phyloP scores from a whole-genome alignment of 352 stramenopile genomes.

The Pythium diclinum region DNA sequence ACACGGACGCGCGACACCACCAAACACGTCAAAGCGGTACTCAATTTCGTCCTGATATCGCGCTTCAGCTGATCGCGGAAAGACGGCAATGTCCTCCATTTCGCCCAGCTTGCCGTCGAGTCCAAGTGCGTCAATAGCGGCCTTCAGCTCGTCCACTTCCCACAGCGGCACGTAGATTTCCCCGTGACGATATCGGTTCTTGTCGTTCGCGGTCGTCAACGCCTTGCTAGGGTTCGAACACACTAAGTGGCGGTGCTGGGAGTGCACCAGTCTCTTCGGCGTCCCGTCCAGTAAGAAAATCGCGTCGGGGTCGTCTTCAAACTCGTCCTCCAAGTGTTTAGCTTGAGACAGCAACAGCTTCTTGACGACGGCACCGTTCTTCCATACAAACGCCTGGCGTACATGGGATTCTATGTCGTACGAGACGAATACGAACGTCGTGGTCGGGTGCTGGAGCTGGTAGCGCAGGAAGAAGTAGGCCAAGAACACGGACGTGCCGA shows the following conservation, averaged over 20 bases:
- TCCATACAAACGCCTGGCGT: background rate
- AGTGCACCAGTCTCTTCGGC: background rate
- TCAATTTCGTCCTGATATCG: background rate
- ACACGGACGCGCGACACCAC: background rate
- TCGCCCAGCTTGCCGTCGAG: background rate
- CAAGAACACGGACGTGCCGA: background rate
- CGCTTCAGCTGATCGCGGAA: background rate
- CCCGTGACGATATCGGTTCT: background rate
- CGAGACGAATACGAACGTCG: background rate
- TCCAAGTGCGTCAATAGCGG: background rate
- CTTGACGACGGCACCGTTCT: background rate
- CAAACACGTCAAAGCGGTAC: conserved; percentile 1
- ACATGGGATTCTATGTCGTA: background rate
- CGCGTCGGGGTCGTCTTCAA: background rate
- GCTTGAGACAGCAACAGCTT: background rate
- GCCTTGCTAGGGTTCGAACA: background rate
- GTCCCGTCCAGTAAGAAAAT: background rate
- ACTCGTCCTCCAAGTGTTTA: background rate
- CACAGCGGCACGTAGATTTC: background rate
- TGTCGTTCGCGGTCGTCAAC: background rate
- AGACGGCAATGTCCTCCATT: background rate
- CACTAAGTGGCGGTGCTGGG: background rate
- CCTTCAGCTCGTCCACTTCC: background rate
- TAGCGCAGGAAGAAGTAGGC: background rate
- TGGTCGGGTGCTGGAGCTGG: background rate